These are phyloP conservation scores for Aureobasidium lini DNA, from an alignment of 2,329 filamentous ascomycete species.

Conservation along the genomic window DNA sequence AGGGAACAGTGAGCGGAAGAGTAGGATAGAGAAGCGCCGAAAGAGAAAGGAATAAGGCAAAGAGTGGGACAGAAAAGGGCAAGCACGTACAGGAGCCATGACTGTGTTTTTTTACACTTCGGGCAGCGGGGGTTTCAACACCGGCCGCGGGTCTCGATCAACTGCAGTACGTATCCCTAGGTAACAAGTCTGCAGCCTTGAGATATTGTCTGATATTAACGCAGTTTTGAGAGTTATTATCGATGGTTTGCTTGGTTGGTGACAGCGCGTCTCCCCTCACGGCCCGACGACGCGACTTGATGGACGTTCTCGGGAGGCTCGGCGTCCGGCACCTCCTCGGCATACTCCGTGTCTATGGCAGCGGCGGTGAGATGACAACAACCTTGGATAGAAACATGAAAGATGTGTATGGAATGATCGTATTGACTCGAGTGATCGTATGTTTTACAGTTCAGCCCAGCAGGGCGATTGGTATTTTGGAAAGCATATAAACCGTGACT, in stretches of 20 bases:
- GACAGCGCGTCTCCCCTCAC: conserved; percentile 9
- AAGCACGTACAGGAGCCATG: conserved; percentile 15
- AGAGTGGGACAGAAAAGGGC: conserved; percentile 4
- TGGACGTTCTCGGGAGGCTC: not conserved
- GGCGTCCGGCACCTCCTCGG: conserved; percentile 3
- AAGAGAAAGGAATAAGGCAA: not conserved
- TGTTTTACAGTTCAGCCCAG: conserved; percentile 4
- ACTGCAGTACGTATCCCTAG: not conserved
- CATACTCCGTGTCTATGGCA: not conserved
- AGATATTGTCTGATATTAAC: conserved; percentile 1
- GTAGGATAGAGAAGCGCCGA: conserved; percentile 5
- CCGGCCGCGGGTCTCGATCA: not conserved
- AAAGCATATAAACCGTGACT: conserved; percentile 13
- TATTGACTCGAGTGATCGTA: not conserved
- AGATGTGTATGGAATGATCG: not conserved
- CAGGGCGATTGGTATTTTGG: conserved; percentile 8
- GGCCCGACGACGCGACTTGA: conserved; percentile 7
- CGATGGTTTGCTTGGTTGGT: conserved; percentile 1
- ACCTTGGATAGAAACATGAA: not conserved
- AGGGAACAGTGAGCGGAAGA: not conserved
- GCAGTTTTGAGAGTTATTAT: not conserved
- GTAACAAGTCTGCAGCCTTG: not conserved
- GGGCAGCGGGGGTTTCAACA: not conserved
- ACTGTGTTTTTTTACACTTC: not conserved
- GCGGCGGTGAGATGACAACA: not conserved